phyloP scores from a whole-genome alignment of 1,139 yeast species.

The Yamadazyma kanchanaburiensis region DNA sequence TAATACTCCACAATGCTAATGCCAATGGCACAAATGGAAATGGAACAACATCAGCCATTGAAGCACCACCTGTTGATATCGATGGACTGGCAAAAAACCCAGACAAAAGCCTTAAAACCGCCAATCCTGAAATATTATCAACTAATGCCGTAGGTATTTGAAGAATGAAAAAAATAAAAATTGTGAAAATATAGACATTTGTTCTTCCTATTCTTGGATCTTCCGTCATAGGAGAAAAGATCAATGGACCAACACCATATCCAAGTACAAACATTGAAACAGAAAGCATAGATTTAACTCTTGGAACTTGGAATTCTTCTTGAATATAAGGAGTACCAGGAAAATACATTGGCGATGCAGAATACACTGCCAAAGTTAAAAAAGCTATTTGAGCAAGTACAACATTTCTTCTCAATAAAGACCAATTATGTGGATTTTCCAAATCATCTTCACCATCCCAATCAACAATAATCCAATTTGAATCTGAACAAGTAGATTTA shows the following conservation, averaged over 20 bases:
- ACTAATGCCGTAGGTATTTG: slow-evolving; percentile 33
- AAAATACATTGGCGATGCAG: slow-evolving; percentile 28
- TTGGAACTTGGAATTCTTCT: slow-evolving; percentile 37
- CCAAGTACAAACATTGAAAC: slow-evolving; percentile 43
- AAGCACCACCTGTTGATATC: slow-evolving; percentile 38
- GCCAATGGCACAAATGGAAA: slow-evolving; percentile 24
- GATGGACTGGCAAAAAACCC: slow-evolving; percentile 36
- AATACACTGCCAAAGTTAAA: slow-evolving; percentile 24
- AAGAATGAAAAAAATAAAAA: slow-evolving; percentile 29
- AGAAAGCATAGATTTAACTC: slow-evolving; percentile 44
- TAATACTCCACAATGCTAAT: slow-evolving; percentile 26
- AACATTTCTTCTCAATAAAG: slow-evolving; percentile 16
- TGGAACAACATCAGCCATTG: slow-evolving; percentile 25
- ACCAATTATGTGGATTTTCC: slow-evolving; percentile 31
- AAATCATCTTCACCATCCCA: slow-evolving; percentile 24
- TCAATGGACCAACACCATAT: slow-evolving; percentile 55
- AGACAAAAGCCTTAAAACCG: slow-evolving; percentile 28
- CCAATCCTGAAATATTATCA: slow-evolving; percentile 26
- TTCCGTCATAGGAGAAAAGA: slow-evolving; percentile 55
- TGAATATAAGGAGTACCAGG: slow-evolving; percentile 33
- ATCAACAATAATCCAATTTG: slow-evolving; percentile 3
- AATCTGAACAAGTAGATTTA: no score
- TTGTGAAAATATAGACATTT: slow-evolving; percentile 27
- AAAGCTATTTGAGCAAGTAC: slow-evolving; percentile 19
- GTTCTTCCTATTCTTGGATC: slow-evolving; percentile 52